Base-by-base conservation (phyloP, 2,329 filamentous ascomycete species). In the Zelopaecilomyces penicillatus region DNA sequence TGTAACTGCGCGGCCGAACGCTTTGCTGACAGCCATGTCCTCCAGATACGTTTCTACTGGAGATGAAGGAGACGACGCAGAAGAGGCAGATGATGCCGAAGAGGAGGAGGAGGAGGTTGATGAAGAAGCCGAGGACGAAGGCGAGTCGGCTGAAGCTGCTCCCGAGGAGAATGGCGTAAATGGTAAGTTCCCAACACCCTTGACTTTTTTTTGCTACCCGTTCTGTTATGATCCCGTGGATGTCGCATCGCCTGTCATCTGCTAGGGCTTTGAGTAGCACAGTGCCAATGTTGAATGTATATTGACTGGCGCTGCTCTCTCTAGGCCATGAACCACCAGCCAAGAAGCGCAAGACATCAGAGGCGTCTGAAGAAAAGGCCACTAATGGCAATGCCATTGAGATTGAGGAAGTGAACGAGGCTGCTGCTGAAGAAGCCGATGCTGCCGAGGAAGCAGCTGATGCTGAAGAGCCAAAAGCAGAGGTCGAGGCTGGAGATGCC, bases 291-390 rank as follows among this genome's bases (percentile, higher is more conserved):
- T 19, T 2, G 19, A 19, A 19, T 19, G 19, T 19, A 33, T 26
- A 11, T 12, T 35, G n/a, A 34, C 39, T 46, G 33, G 43, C 44
- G 11, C 10, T 5, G 19, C 19, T 19, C 19, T 26, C 19, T 9
- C 10, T 19, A 39, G 63, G 60, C 43, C 58, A 64, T 48, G 64
- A 65, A 43, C 71, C 69, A 40, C 73, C 73, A 33, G 67, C 67
- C 45, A 76, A 76, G 65, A 75, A 74, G 63, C 67, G 65, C 54
- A 76, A 74, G 68, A 73, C 69, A 28, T 60, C 54, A 45, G 54
- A 61, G 27, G 59, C 58, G 28, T 53, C 58, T 26, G 57, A 49
- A 19, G 57, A 58, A 39, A 57, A 56, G 37, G 57, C 53, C 10
- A 47, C 57, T 37, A 64, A 65, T 50, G 64, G 64, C 48, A 55